Percentiles rank a stretch among this genome's conserved stretches.
These are phyloP conservation scores for Spencermartinsiella europaea DNA, from an alignment of 805 yeast genomes.

Conservation along the genomic window DNA sequence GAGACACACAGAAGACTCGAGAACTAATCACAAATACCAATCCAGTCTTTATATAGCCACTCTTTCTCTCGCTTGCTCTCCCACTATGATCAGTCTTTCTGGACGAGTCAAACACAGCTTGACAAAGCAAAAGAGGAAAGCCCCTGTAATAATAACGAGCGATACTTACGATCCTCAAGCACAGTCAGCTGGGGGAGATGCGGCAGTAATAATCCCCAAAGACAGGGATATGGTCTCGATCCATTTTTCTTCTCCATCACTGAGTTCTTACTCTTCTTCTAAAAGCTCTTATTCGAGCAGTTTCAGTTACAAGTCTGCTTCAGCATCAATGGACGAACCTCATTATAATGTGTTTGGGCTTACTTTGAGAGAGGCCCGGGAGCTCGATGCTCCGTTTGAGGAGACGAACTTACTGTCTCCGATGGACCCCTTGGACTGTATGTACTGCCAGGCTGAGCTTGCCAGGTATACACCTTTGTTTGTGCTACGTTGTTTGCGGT, in stretches of 20 bases:
- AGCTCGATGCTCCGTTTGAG: conserved; percentile 7
- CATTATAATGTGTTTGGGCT: conserved; percentile 18
- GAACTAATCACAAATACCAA: too few relatives aligned
- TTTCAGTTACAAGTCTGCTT: background rate
- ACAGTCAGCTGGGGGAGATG: background rate
- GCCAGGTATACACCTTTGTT: conserved; percentile 17
- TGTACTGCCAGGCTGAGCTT: conserved; percentile 9
- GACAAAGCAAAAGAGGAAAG: background rate
- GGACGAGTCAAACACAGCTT: background rate
- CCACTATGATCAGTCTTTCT: background rate
- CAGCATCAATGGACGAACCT: background rate
- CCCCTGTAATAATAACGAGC: background rate
- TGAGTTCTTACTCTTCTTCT: background rate
- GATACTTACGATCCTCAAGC: background rate
- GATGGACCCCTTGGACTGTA: background rate
- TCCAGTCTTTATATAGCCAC: too few relatives aligned
- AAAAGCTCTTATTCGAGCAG: background rate
- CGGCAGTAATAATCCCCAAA: too few relatives aligned
- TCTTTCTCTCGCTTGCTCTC: too few relatives aligned
- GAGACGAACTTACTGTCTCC: conserved; percentile 8
- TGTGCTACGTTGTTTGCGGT: conserved; percentile 17
- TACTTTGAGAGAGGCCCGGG: conserved; percentile 18
- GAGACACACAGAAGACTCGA: too few relatives aligned
- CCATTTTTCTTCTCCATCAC: background rate
- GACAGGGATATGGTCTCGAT: background rate